Evolutionary conservation across 129 eudicot species (phyloP).

Genomic region (Logfia minima): DNA sequence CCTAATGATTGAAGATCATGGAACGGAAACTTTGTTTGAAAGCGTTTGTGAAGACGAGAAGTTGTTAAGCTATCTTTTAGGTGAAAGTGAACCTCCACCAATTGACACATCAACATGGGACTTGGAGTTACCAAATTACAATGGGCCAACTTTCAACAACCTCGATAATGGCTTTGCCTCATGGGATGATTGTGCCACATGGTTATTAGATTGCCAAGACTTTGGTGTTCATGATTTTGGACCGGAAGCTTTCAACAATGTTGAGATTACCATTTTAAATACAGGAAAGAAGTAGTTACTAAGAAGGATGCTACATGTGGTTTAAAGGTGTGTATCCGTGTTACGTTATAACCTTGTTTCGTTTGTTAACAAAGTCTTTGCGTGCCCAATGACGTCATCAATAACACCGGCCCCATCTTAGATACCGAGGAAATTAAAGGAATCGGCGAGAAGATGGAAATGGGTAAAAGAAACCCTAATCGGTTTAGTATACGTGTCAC

Average conservation of each 20-base stretch:
- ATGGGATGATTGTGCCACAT: slow-evolving; percentile 56
- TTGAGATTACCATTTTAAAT: slow-evolving; percentile 40
- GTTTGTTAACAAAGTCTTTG: no score
- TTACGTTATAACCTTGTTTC: no score
- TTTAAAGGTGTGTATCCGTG: not conserved
- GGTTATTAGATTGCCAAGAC: slow-evolving; percentile 80
- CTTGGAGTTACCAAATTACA: slow-evolving; percentile 27
- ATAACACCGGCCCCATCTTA: no score
- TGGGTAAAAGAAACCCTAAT: slow-evolving; percentile 12
- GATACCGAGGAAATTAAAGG: no score
- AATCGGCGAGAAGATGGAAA: slow-evolving; percentile 4
- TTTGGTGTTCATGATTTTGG: slow-evolving; percentile 80
- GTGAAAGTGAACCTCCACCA: slow-evolving; percentile 38
- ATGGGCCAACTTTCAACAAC: not conserved
- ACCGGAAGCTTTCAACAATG: slow-evolving; percentile 46
- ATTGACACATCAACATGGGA: slow-evolving; percentile 50
- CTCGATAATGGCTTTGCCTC: slow-evolving; percentile 24
- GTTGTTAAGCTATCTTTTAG: slow-evolving; percentile 55
- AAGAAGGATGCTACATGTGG: not conserved
- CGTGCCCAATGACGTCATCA: no score
- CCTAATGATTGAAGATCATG: slow-evolving; percentile 28
- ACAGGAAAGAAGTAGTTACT: slow-evolving; percentile 24
- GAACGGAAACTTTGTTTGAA: slow-evolving; percentile 30
- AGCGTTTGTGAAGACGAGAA: slow-evolving; percentile 44
- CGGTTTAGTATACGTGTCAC: not conserved